Evolutionary conservation across 2,329 filamentous ascomycete species (phyloP), one percentile per base, ranked within the genome.

Genomic region (Exophiala dermatitidis): DNA sequence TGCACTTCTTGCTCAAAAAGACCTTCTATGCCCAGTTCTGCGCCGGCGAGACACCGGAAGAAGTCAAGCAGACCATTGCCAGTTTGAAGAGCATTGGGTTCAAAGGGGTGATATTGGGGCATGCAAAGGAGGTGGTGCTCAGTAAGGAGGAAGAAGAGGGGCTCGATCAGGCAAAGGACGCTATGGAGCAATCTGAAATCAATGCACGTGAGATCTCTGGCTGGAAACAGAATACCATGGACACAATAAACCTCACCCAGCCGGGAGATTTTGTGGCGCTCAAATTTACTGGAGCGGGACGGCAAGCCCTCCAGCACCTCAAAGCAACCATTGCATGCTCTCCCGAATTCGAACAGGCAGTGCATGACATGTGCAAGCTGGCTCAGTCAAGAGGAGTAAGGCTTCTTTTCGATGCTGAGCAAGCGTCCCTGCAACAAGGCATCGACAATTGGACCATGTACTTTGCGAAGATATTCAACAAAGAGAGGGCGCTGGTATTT

Each of bases 21-120:
- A 94, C 88, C 0, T 90, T 95, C 64, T 95, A 95, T 68, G 82
- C 83, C 28, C 90, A 96, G 64, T 96, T 95, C 70, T 96, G 90
- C 69, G 88, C 88, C 0, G 90, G 90, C 30, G 86, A 90, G 70
- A 85, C 80, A 46, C 75, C 78, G 0, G 63, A 68, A 1, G 87
- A 95, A 69, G 85, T 94, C 1, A 73, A 75, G 40, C 70, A 67
- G 31, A 90, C 85, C 0, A 80, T 89, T 31, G 66, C 76, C 1
- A 73, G 77, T 1, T 75, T 95, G 6, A 87, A 88, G 68, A 69
- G 74, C 32, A 82, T 91, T 42, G 90, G 90, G 1, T 95, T 88
- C 66, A 81, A 80, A 28, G 90, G 90, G 8, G 86, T 95, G 4
- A 89, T 95, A 51, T 76, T 95, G 44, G 84, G 87, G 47, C 95